Percentiles rank a stretch among this genome's conserved stretches.
These are phyloP conservation scores for Straminergon stramineum DNA, from an alignment of 225 moss, liverwort and hornwort genomes.

Conservation along the genomic window DNA sequence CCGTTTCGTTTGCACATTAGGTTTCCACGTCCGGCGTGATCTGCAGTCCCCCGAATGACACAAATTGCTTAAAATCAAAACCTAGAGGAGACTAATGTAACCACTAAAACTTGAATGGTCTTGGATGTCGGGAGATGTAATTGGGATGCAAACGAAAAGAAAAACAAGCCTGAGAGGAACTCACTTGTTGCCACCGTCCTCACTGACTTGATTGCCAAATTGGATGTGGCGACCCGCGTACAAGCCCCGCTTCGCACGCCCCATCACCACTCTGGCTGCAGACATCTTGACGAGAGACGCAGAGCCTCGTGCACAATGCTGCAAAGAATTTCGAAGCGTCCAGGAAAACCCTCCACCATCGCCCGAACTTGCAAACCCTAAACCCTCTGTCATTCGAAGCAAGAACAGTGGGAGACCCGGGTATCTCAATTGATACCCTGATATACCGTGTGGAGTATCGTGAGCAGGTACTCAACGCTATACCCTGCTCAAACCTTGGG, in stretches of 20 bases:
- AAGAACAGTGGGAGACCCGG: background rate
- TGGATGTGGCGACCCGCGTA: slow-evolving; percentile 91
- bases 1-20: slow-evolving; percentile 80
- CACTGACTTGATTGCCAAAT: slow-evolving; percentile 87
- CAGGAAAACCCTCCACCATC: background rate
- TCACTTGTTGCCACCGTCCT: slow-evolving; percentile 94
- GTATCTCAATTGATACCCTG: background rate
- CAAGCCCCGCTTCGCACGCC: slow-evolving; percentile 75
- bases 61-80: background rate
- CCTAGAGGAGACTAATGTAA: background rate
- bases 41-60: slow-evolving; percentile 9
- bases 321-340: background rate
- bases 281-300: slow-evolving; percentile 14
- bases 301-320: background rate
- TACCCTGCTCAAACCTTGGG: background rate
- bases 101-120: too few species aligned
- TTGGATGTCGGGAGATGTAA: background rate
- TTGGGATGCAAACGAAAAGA: background rate
- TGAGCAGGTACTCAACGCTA: background rate
- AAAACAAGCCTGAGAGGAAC: background rate
- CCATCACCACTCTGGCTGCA: slow-evolving; percentile 72
- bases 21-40: slow-evolving; percentile 90
- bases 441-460: background rate
- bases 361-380: background rate
- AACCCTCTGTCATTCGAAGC: background rate